Evolutionary conservation across 164 flowering plant species (phyloP), one percentile per base, ranked within the genome.

Genomic region (Sedum album): DNA sequence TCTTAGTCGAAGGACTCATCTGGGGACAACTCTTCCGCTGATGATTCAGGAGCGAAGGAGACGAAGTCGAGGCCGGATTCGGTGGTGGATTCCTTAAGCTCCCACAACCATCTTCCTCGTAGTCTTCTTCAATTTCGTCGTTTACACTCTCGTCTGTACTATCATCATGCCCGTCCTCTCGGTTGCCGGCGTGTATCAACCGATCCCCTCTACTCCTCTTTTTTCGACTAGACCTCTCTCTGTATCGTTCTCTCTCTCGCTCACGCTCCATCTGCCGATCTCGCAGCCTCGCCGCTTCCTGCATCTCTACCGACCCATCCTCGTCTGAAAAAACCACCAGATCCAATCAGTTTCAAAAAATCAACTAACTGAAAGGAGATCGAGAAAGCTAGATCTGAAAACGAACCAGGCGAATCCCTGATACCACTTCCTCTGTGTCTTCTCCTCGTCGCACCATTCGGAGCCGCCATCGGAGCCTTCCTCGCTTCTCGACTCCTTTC

Each of bases 391-490:
- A 76, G 84, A 82, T 84, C 86, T 79, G 81, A 39, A 21, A 57
- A 28, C 62, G 33, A 57, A 90, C 99, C 97, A 77, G 97, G 96
- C 0, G 97, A 95, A 69, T 92, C 99, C 73, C 96, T 82, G 41
- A 90, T 78, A 72, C 90, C 79, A 71, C 72, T 79, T 51, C 77
- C 83, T 70, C 97, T 78, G 26, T 83, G 94, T 68, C 97, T 73
- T 65, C 99, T 68, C 60, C 96, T 76, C 0, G 91, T 65, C 63
- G 90, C 75, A 31, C 97, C 97, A 70, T 86, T 80, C 26, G 83
- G 80, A 77, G 89, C 82, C 38, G 82, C 82, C 79, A 84, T 80
- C 62, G 76, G 75, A 33, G 81, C 81, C 73, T 96, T 81, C 69
- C 96, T 80, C 8, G 75, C 82, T 60, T 91, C 97, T 81, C 98